phyloP scores from a whole-genome alignment of 805 yeast species.

The Wickerhamomyces bisporus region DNA sequence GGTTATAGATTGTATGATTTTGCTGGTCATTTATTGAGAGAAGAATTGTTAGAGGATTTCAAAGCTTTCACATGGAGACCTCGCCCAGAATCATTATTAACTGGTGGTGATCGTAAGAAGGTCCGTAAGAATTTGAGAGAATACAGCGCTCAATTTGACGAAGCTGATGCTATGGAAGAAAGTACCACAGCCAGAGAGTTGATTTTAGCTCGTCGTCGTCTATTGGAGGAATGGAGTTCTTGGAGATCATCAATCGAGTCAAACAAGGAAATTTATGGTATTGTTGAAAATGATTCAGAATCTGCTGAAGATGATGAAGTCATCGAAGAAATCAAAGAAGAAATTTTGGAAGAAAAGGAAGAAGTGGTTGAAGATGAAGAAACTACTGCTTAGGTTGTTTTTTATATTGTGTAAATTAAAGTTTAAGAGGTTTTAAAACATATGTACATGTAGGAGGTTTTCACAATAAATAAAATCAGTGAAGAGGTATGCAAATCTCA shows the following conservation, averaged over 20 bases:
- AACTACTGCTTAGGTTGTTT: neutral
- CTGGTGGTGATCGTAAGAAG: slow-evolving; percentile 78
- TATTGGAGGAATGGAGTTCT: slow-evolving; percentile 78
- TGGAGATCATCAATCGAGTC: slow-evolving; percentile 59
- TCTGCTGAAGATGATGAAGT: slow-evolving; percentile 67
- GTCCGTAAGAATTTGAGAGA: slow-evolving; percentile 85
- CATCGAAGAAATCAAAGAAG: slow-evolving; percentile 70
- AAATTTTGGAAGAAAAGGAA: slow-evolving; percentile 45
- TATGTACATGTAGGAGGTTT: too few species aligned
- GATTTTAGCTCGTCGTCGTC: slow-evolving; percentile 74
- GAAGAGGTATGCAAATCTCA: too few species aligned
- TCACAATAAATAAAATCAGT: too few species aligned
- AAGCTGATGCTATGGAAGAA: slow-evolving; percentile 92
- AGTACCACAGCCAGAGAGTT: slow-evolving; percentile 87
- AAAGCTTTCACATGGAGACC: slow-evolving; percentile 96
- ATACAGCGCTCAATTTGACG: slow-evolving; percentile 90
- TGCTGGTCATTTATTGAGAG: slow-evolving; percentile 71
- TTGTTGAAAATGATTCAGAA: slow-evolving; percentile 37
- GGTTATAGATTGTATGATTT: slow-evolving; percentile 87
- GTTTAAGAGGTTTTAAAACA: too few species aligned
- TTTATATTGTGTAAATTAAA: too few species aligned
- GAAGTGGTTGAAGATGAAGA: slow-evolving; percentile 16
- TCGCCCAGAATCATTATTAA: slow-evolving; percentile 76
- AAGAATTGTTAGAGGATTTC: slow-evolving; percentile 76
- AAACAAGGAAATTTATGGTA: slow-evolving; percentile 44